Percentiles rank a stretch among this genome's conserved stretches.
Evolutionary conservation across 768 basidiomycete species (phyloP).

Genomic region (Boletus bicolor): DNA sequence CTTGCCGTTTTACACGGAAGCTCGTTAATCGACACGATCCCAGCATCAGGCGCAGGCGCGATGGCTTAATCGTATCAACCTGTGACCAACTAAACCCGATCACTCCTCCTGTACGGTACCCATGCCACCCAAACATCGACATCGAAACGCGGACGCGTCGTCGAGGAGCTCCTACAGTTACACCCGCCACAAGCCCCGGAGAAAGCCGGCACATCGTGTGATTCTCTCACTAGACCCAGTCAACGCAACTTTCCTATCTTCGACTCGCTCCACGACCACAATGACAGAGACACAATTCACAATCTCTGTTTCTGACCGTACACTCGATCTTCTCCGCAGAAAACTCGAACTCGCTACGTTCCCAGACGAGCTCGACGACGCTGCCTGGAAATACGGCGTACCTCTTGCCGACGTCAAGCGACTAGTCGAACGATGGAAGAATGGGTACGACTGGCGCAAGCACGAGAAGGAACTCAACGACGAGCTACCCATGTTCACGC

Average conservation of each 20-base stretch:
- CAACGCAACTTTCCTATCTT: neutral
- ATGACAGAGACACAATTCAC: slow-evolving; percentile 44
- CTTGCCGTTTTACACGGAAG: neutral
- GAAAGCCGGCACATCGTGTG: neutral
- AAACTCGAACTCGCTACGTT: slow-evolving; percentile 49
- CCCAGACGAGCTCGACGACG: slow-evolving; percentile 58
- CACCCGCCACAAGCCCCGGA: neutral
- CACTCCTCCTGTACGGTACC: neutral
- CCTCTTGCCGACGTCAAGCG: slow-evolving; percentile 49
- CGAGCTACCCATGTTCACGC: slow-evolving; percentile 53
- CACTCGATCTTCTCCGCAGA: slow-evolving; percentile 37
- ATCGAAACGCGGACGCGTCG: neutral
- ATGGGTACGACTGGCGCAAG: slow-evolving; percentile 54
- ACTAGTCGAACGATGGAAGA: slow-evolving; percentile 48
- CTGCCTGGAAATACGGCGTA: slow-evolving; percentile 48
- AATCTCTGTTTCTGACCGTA: slow-evolving; percentile 43
- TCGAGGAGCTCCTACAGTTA: neutral
- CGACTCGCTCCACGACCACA: neutral
- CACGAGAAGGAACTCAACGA: slow-evolving; percentile 50
- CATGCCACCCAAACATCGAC: neutral
- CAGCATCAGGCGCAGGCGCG: neutral
- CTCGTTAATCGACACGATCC: neutral
- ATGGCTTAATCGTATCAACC: neutral
- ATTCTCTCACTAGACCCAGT: neutral
- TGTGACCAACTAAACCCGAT: neutral